A percentile compares a stretch with the other conserved stretches of the same genome.
Evolutionary conservation across 225 moss, liverwort and hornwort genomes (phyloP).

Genomic region (Climacium dendroides): DNA sequence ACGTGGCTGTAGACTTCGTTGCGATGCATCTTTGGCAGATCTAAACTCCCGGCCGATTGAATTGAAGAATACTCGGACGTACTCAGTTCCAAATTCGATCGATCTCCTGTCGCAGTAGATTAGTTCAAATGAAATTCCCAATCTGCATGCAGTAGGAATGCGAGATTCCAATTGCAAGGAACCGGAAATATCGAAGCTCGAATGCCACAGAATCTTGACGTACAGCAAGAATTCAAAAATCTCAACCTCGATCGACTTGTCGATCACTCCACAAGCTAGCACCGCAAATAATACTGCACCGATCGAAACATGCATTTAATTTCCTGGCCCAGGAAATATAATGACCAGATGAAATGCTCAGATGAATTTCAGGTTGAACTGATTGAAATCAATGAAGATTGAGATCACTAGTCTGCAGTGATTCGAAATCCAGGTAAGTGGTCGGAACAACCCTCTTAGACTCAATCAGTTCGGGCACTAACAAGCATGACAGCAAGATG

Average conservation of each 20-base stretch:
- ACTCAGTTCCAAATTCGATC: background rate
- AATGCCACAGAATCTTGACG: background rate
- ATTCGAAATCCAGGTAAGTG: background rate
- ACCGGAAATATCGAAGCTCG: too few relatives aligned
- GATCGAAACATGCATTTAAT: background rate
- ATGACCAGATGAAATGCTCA: background rate
- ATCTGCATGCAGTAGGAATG: background rate
- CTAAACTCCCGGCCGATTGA: background rate
- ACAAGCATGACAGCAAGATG: background rate
- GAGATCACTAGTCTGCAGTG: background rate
- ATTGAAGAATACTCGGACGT: background rate
- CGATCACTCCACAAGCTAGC: background rate
- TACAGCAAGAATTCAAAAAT: background rate
- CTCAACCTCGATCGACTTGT: background rate
- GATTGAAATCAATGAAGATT: too few relatives aligned
- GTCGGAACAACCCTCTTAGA: background rate
- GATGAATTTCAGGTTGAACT: background rate
- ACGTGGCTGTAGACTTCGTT: slow-evolving; percentile 30
- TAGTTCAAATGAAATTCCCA: background rate
- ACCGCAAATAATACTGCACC: background rate
- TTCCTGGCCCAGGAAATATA: too few relatives aligned
- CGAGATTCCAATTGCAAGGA: too few relatives aligned
- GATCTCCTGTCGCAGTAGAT: too few relatives aligned
- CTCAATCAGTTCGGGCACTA: background rate
- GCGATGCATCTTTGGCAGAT: background rate